Percentiles rank a stretch among this genome's conserved stretches.
phyloP scores from a whole-genome alignment of 1,284 basidiomycete species.

The Trichosporon faecale region DNA sequence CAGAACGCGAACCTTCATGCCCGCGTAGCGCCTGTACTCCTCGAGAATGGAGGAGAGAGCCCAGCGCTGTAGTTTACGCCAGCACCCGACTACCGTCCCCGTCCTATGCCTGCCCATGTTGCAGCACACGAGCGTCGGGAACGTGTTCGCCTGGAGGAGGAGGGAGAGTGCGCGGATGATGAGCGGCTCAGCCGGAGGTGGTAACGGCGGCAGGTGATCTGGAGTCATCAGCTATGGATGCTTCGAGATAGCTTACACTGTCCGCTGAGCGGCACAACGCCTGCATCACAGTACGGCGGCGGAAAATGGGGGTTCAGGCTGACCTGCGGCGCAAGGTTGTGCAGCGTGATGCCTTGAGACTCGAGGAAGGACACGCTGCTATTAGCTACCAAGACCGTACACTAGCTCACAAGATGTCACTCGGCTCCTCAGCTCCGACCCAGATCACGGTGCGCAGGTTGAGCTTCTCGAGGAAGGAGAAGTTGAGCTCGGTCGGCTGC shows the following conservation, averaged over 20 bases:
- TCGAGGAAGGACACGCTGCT: slow-evolving; percentile 49
- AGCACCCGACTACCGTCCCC: slow-evolving; percentile 57
- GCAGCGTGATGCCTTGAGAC: slow-evolving; percentile 44
- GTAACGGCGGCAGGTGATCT: slow-evolving; percentile 50
- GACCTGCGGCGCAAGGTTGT: slow-evolving; percentile 46
- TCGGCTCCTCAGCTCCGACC: slow-evolving; percentile 58
- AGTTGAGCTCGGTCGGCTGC: slow-evolving; percentile 58
- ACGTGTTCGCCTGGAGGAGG: slow-evolving; percentile 54
- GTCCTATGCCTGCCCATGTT: slow-evolving; percentile 57
- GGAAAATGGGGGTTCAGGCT: slow-evolving; percentile 49
- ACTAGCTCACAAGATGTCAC: slow-evolving; percentile 53
- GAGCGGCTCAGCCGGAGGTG: slow-evolving; percentile 54
- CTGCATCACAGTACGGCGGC: slow-evolving; percentile 49
- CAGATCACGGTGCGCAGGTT: slow-evolving; percentile 55
- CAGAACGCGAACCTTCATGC: slow-evolving; percentile 56
- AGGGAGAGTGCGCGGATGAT: slow-evolving; percentile 57
- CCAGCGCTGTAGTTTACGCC: slow-evolving; percentile 54
- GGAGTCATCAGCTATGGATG: slow-evolving; percentile 5
- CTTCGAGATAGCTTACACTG: slow-evolving; percentile 36
- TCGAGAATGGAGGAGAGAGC: slow-evolving; percentile 56
- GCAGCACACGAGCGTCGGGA: slow-evolving; percentile 57
- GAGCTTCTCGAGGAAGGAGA: slow-evolving; percentile 57
- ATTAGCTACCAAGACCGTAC: neutral
- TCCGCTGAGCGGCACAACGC: slow-evolving; percentile 44
- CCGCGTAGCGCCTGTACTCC: slow-evolving; percentile 57